Percentiles rank a stretch among this genome's conserved stretches.
Evolutionary conservation across 176 grass and related monocot genomes (phyloP).

Genomic region (Lolium perenne): DNA sequence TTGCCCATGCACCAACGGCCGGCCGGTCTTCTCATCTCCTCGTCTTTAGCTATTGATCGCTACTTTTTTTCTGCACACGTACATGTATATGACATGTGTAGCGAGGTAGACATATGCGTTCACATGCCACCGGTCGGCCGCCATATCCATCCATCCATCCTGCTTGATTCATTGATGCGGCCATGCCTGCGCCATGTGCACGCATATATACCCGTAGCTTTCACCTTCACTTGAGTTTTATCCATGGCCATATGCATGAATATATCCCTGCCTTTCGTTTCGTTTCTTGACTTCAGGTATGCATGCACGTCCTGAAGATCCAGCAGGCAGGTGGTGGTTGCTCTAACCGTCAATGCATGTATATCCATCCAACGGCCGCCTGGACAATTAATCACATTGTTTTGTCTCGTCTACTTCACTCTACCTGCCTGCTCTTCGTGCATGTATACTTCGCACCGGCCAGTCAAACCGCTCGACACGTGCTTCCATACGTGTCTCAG

Average conservation of each 20-base stretch:
- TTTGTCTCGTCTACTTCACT: conserved; percentile 26
- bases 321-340: not conserved
- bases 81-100: conserved; percentile 14
- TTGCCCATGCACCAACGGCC: conserved; percentile 9
- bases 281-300: no score
- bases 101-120: not conserved
- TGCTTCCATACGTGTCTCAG: not conserved
- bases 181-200: conserved; percentile 5
- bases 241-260: not conserved
- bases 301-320: not conserved
- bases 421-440: not conserved
- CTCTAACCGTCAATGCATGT: conserved; percentile 15
- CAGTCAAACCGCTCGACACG: conserved; percentile 17
- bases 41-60: not conserved
- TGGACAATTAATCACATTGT: not conserved
- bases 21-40: not conserved
- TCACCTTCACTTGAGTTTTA: not conserved
- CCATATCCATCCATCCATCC: not conserved
- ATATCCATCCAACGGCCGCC: conserved; percentile 13
- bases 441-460: not conserved
- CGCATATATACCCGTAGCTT: conserved; percentile 1
- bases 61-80: not conserved
- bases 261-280: no score
- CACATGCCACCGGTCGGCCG: conserved; percentile 30
- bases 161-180: not conserved